phyloP scores from a whole-genome alignment of 1,284 basidiomycete species.

The Apiotrichum brassicae region DNA sequence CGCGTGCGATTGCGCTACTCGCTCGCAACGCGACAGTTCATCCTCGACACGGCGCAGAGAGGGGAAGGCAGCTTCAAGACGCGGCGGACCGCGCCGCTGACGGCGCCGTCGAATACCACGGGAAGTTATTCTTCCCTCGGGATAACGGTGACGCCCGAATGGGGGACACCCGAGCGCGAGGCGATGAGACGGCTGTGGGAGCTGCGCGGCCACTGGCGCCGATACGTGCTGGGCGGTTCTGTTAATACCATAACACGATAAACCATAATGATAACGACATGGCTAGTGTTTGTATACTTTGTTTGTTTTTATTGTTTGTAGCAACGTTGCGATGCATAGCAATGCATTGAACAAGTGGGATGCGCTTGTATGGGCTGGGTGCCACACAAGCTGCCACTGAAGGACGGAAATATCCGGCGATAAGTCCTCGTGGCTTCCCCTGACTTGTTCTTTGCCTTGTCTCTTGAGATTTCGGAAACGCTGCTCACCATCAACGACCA shows the following conservation, averaged over 20 bases:
- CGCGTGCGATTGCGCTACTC: slow-evolving; percentile 21
- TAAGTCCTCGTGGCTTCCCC: not conserved
- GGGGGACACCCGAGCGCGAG: slow-evolving; percentile 25
- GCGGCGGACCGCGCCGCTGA: slow-evolving; percentile 2
- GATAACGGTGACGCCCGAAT: slow-evolving; percentile 3
- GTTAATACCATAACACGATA: no score
- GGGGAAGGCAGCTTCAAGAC: slow-evolving; percentile 8
- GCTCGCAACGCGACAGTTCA: slow-evolving; percentile 5
- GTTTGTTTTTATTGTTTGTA: no score
- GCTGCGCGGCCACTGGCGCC: slow-evolving; percentile 21
- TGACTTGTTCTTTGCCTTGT: not conserved
- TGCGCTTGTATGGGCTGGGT: no score
- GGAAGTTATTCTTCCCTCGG: slow-evolving; percentile 1
- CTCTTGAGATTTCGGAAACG: slow-evolving; percentile 10
- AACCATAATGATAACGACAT: no score
- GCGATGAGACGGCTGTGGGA: slow-evolving; percentile 21
- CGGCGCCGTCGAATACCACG: no score
- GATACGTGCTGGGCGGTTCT: slow-evolving; percentile 12
- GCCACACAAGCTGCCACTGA: not conserved
- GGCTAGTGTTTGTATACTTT: no score
- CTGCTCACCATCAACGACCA: no score
- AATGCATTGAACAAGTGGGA: no score
- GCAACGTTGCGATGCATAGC: no score
- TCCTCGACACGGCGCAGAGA: slow-evolving; percentile 10
- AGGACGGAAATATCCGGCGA: slow-evolving; percentile 1